These are phyloP conservation scores for Tylopilus plumbeoviolaceoides DNA, from an alignment of 768 basidiomycete species.

Conservation along the genomic window DNA sequence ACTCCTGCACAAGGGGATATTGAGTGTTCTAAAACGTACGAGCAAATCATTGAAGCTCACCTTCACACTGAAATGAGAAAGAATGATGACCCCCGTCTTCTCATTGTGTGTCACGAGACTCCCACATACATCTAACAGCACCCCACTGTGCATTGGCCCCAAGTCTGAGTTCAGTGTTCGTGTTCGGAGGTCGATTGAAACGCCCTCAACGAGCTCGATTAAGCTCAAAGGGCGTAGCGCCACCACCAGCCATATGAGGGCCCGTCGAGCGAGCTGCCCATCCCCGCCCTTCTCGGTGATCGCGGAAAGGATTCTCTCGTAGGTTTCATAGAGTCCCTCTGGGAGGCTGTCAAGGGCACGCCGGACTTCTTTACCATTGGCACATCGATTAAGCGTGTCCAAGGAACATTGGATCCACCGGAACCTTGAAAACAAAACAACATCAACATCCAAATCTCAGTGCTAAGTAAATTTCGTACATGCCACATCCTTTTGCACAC, in stretches of 20 bases:
- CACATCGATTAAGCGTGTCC: background rate
- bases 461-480: background rate
- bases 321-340: background rate
- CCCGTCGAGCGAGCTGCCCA: background rate
- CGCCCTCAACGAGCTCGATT: background rate
- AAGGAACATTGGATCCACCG: constrained; percentile 5
- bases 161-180: background rate
- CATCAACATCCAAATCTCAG: background rate
- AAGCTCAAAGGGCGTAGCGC: background rate
- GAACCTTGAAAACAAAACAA: background rate
- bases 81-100: background rate
- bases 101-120: background rate
- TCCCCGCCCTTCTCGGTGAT: background rate
- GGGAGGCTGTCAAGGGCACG: background rate
- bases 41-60: too few relatives aligned
- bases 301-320: background rate
- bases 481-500: background rate
- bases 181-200: background rate
- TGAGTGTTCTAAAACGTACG: too few relatives aligned
- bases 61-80: too few relatives aligned
- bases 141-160: background rate
- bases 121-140: background rate
- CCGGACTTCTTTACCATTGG: background rate
- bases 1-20: background rate
- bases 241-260: background rate